phyloP scores from a whole-genome alignment of 2,329 filamentous ascomycete species.

The Penicillium sp. region DNA sequence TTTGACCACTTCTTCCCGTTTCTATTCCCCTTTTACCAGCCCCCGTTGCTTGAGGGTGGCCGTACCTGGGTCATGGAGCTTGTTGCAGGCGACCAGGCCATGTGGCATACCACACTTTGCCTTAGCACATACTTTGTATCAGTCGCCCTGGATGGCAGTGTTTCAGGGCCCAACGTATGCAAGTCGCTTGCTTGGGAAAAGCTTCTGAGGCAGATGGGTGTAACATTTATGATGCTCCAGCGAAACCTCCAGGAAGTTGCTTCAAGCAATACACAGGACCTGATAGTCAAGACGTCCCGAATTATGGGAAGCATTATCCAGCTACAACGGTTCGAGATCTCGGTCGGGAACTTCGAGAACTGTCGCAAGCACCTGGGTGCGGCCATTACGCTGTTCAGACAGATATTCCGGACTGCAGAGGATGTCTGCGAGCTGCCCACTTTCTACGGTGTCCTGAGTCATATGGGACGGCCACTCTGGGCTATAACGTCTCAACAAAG shows the following conservation, averaged over 20 bases:
- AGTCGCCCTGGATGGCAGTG: constrained; percentile 22
- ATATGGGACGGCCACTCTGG: constrained; percentile 1
- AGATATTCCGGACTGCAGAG: constrained; percentile 17
- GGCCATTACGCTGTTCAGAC: constrained; percentile 27
- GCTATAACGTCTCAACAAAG: constrained; percentile 1
- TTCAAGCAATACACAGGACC: background rate
- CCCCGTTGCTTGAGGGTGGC: constrained; percentile 52
- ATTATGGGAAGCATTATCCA: constrained; percentile 34
- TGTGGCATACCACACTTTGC: constrained; percentile 42
- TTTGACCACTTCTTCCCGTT: constrained; percentile 61
- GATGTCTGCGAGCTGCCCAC: background rate
- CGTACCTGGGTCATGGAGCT: constrained; percentile 58
- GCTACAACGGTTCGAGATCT: constrained; percentile 4
- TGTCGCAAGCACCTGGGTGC: constrained; percentile 30
- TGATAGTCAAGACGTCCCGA: background rate
- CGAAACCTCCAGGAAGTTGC: background rate
- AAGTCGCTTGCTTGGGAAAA: constrained; percentile 1
- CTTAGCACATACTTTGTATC: constrained; percentile 57
- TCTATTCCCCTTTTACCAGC: constrained; percentile 60
- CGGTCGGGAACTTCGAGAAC: constrained; percentile 28
- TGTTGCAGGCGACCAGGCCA: constrained; percentile 29
- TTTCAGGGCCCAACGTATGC: background rate
- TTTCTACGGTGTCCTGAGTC: background rate
- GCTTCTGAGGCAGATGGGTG: background rate
- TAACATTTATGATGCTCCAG: background rate